A percentile compares a stretch with the other conserved stretches of the same genome.
phyloP scores from a whole-genome alignment of 129 eudicot species.

The Flaveria trinervia region DNA sequence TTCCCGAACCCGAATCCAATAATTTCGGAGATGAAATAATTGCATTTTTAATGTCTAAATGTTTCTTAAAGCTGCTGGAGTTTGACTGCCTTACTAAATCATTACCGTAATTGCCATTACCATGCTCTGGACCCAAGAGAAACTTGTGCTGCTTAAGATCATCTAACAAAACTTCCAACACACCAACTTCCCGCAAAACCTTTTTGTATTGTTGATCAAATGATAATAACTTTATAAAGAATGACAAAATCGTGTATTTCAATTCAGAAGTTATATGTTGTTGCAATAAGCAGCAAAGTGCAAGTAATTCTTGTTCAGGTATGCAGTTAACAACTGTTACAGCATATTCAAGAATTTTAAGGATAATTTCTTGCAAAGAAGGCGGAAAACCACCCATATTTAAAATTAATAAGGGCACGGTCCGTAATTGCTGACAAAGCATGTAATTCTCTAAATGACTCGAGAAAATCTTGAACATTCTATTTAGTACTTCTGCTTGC shows the following conservation, averaged over 20 bases:
- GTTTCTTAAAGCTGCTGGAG: conserved; percentile 79
- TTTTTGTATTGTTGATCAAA: conserved; percentile 96
- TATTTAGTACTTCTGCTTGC: conserved; percentile 86
- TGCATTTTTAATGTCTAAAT: conserved; percentile 73
- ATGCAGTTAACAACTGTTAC: conserved; percentile 95
- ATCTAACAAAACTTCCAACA: conserved; percentile 88
- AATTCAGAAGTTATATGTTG: conserved; percentile 79
- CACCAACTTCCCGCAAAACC: conserved; percentile 95
- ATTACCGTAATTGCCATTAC: conserved; percentile 31
- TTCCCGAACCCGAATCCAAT: conserved; percentile 78
- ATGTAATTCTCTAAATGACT: conserved; percentile 95
- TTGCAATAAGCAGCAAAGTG: conserved; percentile 95
- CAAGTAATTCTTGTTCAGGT: conserved; percentile 95
- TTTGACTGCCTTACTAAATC: conserved; percentile 67
- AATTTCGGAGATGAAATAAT: conserved; percentile 91
- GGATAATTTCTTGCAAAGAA: conserved; percentile 84
- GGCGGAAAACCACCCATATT: conserved; percentile 92
- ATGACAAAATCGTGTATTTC: conserved; percentile 75
- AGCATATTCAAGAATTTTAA: conserved; percentile 96
- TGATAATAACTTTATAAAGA: conserved; percentile 80
- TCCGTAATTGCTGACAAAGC: conserved; percentile 90
- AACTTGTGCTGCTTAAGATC: conserved; percentile 87
- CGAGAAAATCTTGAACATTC: conserved; percentile 96
- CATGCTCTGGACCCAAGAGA: conserved; percentile 65
- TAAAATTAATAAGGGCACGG: conserved; percentile 89